These are phyloP conservation scores for Clohesyomyces aquaticus DNA, from an alignment of 495 filamentous ascomycete species.

Conservation along the genomic window DNA sequence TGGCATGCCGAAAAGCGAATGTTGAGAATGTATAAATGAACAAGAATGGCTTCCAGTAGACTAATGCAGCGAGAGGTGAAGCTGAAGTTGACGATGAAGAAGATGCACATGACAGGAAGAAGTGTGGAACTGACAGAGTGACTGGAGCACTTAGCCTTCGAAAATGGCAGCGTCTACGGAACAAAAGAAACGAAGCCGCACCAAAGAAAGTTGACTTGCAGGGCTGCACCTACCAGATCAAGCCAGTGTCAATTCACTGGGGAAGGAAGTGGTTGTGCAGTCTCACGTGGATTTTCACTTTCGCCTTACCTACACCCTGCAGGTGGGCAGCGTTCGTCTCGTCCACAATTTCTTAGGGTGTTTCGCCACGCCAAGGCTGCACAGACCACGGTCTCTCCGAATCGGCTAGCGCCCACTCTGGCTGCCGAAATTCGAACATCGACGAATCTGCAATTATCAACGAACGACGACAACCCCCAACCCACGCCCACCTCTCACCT, in stretches of 20 bases:
- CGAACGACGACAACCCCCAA: slow-evolving; percentile 19
- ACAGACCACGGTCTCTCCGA: slow-evolving; percentile 6
- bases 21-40: slow-evolving; percentile 1
- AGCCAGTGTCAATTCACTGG: too few species aligned
- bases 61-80: background rate
- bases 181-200: background rate
- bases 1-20: background rate
- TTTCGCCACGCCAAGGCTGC: too few species aligned
- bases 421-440: background rate
- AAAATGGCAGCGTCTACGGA: background rate
- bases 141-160: background rate
- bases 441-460: slow-evolving; percentile 3
- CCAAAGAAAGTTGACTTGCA: background rate
- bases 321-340: too few species aligned
- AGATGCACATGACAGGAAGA: slow-evolving; percentile 1
- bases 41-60: background rate
- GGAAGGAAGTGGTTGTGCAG: too few species aligned
- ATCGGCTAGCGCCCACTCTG: slow-evolving; percentile 29
- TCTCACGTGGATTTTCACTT: too few species aligned
- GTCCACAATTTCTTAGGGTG: too few species aligned
- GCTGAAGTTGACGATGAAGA: background rate
- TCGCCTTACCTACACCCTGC: too few species aligned
- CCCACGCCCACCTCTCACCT: slow-evolving; percentile 20
- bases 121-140: background rate
- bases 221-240: background rate